Base-by-base conservation (phyloP, 2,329 filamentous ascomycete species). In the Onygenales sp. region DNA sequence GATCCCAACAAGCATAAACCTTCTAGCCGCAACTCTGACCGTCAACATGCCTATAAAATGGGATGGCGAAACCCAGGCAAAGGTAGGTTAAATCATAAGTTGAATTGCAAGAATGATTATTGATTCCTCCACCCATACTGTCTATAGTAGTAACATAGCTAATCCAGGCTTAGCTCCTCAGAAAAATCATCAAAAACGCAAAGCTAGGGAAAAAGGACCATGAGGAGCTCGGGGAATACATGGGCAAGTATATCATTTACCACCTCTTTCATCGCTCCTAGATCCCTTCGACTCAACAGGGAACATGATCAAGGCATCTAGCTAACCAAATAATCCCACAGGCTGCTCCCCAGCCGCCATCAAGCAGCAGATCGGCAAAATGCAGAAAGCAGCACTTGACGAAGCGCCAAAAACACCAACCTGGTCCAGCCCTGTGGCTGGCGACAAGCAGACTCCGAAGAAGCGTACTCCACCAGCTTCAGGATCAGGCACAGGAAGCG, bases 41-140 rank as follows among this genome's bases (percentile, higher is more conserved):
- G 35, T 10, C 43, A 62, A 50, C 1, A 66, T 66, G 46, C 35
- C 9, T 17, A 49, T 49, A 42, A 58, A 39, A 0, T 67, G 65
- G 65, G 58, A 59, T 3, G 54, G 58, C 0, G 39, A 61, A 21
- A 52, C 56, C 0, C 62, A 66, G 38, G 61, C 60, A 21, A 66
- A 60, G 58, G 65, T 66, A 57, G 50, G 54, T 49, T 14, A 14
- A 14, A 44, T 7, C 10, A 7, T 31, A 13, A 31, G 10, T 36
- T 43, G 52, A 43, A 14, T 14, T 14, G 14, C 14, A 14, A 14
- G 14, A 14, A 14, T 14, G 14, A 14, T 14, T 14, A 14, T 14
- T 14, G 14, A 14, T 14, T 14, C 14, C 14, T 14, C 14, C 14
- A 14, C 14, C 14, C 14, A 14, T 14, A 14, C 14, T 1, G 14